These are phyloP conservation scores for Amanita polypyramis DNA, from an alignment of 768 basidiomycete genomes.

Conservation along the genomic window DNA sequence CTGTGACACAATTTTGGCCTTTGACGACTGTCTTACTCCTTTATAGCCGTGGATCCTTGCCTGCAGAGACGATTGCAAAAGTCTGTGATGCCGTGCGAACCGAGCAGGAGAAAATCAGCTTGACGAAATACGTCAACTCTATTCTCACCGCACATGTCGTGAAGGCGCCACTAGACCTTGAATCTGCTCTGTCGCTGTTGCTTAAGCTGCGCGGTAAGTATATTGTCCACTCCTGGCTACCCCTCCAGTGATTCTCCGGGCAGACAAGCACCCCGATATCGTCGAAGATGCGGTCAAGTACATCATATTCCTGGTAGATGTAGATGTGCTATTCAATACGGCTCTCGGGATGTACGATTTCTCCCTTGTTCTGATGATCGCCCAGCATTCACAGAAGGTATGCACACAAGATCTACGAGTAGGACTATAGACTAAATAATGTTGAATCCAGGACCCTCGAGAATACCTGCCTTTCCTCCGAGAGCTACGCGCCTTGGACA, in stretches of 20 bases:
- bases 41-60: constrained; percentile 47
- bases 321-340: constrained; percentile 82
- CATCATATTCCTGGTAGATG: constrained; percentile 95
- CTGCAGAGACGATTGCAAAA: constrained; percentile 46
- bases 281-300: constrained; percentile 98
- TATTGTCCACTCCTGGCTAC: constrained; percentile 9
- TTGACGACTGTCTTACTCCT: neutral
- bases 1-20: constrained; percentile 14
- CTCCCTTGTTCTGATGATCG: constrained; percentile 88
- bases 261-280: constrained; percentile 52
- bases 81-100: constrained; percentile 71
- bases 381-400: constrained; percentile 95
- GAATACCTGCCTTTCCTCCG: constrained; percentile 97
- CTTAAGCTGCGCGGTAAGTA: constrained; percentile 64
- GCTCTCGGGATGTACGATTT: constrained; percentile 99
- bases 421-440: constrained; percentile 2
- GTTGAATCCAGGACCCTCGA: constrained; percentile 71
- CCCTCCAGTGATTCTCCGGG: neutral
- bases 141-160: constrained; percentile 91
- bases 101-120: constrained; percentile 61
- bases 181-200: constrained; percentile 68
- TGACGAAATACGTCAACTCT: constrained; percentile 78
- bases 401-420: constrained; percentile 1
- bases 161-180: constrained; percentile 85
- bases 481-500: constrained; percentile 72